Evolutionary conservation across 139 green algal species (phyloP), one percentile per base, ranked within the genome.

Genomic region (Pleodorina starrii): DNA sequence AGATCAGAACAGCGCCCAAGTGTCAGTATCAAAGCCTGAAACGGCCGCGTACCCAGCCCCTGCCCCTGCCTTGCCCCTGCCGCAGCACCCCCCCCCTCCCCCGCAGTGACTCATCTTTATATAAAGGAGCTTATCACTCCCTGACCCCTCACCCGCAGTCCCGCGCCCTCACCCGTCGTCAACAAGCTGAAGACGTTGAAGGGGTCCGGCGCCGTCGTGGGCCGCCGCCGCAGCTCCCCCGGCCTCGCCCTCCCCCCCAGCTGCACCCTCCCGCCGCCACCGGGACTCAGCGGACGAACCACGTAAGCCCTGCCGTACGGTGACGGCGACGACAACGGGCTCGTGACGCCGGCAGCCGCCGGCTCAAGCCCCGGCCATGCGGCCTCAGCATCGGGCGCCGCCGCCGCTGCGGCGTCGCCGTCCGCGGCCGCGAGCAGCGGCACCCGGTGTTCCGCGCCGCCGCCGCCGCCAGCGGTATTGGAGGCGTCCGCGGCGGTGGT

Each of bases 141-240:
- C 51, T 27, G 14, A 27, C 51, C 51, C 51, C 51, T 17, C 51
- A 14, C 51, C 51, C 51, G 14, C 17, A 27, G 17, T 17, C 14
- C 17, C 51, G 14, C 1, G 19, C 71, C 16, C 71, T 17, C 78
- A 86, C 78, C 78, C 3, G 54, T 36, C 1, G 78, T 43, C 16
- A 86, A 54, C 54, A 86, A 3, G 78, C 17, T 86, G 54, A 86
- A 86, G 19, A 86, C 57, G 27, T 86, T 86, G 78, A 86, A 86
- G 36, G 78, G 78, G 54, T 86, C 78, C 25, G 78, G 78, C 38
- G 78, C 78, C 10, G 57, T 74, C 3, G 78, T 86, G 36, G 78
- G 78, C 38, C 78, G 38, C 11, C 54, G 36, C 5, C 78, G 54
- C 10, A n/a, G n/a, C n/a, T n/a, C n/a, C n/a, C n/a, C n/a, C n/a